Evolutionary conservation across 108 stramenopile species (phyloP).

Genomic region (Conticribra guillardii): DNA sequence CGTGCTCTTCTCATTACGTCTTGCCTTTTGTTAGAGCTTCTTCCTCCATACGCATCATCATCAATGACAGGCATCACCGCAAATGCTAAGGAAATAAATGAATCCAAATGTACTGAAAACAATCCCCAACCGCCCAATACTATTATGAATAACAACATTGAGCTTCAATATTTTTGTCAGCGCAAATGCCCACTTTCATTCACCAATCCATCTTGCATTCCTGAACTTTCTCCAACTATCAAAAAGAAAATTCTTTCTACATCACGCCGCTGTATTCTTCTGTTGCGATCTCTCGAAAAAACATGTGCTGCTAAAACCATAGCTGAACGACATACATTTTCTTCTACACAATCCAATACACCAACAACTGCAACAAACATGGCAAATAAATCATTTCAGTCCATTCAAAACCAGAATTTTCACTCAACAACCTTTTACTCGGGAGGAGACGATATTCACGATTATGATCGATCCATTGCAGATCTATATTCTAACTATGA

Average conservation of each 20-base stretch:
- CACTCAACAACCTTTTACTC: constrained; percentile 2
- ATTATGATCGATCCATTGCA: constrained; percentile 33
- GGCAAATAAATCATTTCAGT: background rate
- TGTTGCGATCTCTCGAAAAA: constrained; percentile 30
- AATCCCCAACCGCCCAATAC: too few species aligned
- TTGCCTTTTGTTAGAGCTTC: constrained; percentile 40
- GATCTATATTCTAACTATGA: constrained; percentile 43
- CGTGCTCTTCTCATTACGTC: constrained; percentile 41
- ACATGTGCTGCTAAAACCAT: constrained; percentile 33
- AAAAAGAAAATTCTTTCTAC: constrained; percentile 24
- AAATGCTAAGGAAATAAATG: too few species aligned
- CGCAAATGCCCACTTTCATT: background rate
- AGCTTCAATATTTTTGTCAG: too few species aligned
- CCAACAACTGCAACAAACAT: background rate
- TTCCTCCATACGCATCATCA: constrained; percentile 6
- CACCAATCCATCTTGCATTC: constrained; percentile 1
- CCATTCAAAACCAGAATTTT: background rate
- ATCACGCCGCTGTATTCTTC: constrained; percentile 33
- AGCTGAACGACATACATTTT: constrained; percentile 12
- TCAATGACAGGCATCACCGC: too few species aligned
- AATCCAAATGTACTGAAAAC: too few species aligned
- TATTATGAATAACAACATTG: too few species aligned
- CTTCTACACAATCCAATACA: too few species aligned
- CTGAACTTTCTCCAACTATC: constrained; percentile 19
- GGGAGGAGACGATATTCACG: constrained; percentile 48